Evolutionary conservation across 768 basidiomycete species (phyloP).

Genomic region (Bullera alba): DNA sequence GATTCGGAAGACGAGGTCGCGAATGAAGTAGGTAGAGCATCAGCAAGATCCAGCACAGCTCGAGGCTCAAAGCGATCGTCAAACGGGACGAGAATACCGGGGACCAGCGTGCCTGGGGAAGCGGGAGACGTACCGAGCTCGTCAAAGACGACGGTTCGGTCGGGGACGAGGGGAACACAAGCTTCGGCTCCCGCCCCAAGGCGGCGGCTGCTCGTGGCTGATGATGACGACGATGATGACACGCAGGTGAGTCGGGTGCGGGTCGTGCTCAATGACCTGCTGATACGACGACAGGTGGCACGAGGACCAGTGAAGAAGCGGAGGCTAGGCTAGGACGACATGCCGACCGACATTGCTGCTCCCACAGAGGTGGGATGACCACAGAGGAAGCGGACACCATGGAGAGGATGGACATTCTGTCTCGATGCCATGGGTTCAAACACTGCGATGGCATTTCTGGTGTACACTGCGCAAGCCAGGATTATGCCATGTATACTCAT

Average conservation of each 20-base stretch:
- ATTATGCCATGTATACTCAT: too few species aligned
- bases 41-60: neutral
- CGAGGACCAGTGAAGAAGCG: neutral
- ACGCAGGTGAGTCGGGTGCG: too few species aligned
- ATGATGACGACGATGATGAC: neutral
- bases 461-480: too few species aligned
- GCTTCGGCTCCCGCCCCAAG: neutral
- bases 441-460: too few species aligned
- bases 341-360: neutral
- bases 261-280: too few species aligned
- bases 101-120: too few species aligned
- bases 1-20: conserved; percentile 6
- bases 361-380: too few species aligned
- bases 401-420: too few species aligned
- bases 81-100: neutral
- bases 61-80: neutral
- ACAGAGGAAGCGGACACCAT: neutral
- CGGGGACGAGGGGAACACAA: neutral
- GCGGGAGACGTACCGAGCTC: too few species aligned
- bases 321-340: neutral
- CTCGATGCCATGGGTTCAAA: too few species aligned
- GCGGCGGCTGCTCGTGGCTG: neutral
- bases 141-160: neutral
- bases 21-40: neutral
- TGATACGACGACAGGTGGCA: too few species aligned